Evolutionary conservation across 108 stramenopile species (phyloP).

Genomic region (Pseudonitzschia pungens): DNA sequence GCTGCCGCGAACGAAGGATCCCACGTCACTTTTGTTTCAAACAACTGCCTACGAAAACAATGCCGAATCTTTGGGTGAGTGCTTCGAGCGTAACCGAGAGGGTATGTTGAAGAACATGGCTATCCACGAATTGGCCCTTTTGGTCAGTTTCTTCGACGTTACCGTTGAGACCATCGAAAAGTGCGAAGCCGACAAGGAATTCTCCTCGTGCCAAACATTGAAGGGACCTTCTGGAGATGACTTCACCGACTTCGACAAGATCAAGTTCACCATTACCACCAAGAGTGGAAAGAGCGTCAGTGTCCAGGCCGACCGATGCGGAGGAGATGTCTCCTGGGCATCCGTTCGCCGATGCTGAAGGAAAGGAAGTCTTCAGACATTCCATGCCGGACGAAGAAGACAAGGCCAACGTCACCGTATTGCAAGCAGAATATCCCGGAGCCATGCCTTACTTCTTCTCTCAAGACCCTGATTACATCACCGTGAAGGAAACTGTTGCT

Average conservation of each 20-base stretch:
- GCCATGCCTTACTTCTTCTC: conserved; percentile 95
- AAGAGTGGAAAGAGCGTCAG: conserved; percentile 85
- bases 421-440: conserved; percentile 85
- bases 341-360: conserved; percentile 63
- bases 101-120: conserved; percentile 97
- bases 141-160: conserved; percentile 88
- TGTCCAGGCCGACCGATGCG: conserved; percentile 91
- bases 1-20: conserved; percentile 54
- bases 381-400: conserved; percentile 93
- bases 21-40: conserved; percentile 87
- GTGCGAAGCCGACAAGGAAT: conserved; percentile 84
- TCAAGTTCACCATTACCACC: conserved; percentile 93
- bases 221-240: conserved; percentile 80
- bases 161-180: conserved; percentile 82
- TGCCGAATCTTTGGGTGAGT: conserved; percentile 79
- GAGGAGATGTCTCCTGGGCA: conserved; percentile 82
- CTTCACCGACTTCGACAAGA: conserved; percentile 91
- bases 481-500: conserved; percentile 89
- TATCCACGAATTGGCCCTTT: conserved; percentile 87
- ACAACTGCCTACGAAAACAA: conserved; percentile 91
- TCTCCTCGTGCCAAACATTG: conserved; percentile 79
- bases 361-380: conserved; percentile 82
- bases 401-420: conserved; percentile 69
- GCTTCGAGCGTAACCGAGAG: conserved; percentile 92
- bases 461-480: conserved; percentile 95